Evolutionary conservation across 1,139 yeast species (phyloP).

Genomic region (Lodderomyces elongisporus): DNA sequence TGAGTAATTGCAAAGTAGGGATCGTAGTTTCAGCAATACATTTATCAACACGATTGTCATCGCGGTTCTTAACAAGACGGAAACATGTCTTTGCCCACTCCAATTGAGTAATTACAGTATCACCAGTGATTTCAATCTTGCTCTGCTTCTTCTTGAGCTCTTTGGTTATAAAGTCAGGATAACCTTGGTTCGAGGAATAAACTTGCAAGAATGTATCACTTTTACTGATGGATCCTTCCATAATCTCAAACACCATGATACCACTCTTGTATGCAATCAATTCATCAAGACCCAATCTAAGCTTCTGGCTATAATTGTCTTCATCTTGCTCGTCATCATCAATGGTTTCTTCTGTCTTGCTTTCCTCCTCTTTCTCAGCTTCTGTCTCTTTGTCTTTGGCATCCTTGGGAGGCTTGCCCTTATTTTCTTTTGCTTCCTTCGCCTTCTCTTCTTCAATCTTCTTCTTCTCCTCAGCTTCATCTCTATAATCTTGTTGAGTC

Average conservation of each 20-base stretch:
- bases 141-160: slow-evolving; percentile 34
- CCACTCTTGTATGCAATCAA: slow-evolving; percentile 65
- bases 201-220: slow-evolving; percentile 62
- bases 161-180: slow-evolving; percentile 53
- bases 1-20: slow-evolving; percentile 64
- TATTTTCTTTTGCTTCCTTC: slow-evolving; percentile 11
- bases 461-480: slow-evolving; percentile 39
- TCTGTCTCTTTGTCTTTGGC: slow-evolving; percentile 15
- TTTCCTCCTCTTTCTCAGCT: slow-evolving; percentile 9
- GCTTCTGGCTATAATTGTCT: slow-evolving; percentile 37
- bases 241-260: slow-evolving; percentile 62
- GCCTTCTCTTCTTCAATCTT: slow-evolving; percentile 26
- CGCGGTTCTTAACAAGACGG: slow-evolving; percentile 52
- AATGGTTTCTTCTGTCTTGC: slow-evolving; percentile 24
- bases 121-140: slow-evolving; percentile 60
- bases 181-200: slow-evolving; percentile 70
- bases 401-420: slow-evolving; percentile 15
- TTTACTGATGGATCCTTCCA: slow-evolving; percentile 52
- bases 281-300: slow-evolving; percentile 60
- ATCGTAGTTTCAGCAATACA: slow-evolving; percentile 59
- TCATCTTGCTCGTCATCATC: slow-evolving; percentile 33
- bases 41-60: slow-evolving; percentile 52
- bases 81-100: slow-evolving; percentile 66
- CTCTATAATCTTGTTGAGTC: slow-evolving; percentile 67
- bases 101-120: slow-evolving; percentile 67